phyloP scores from a whole-genome alignment of 2,329 filamentous ascomycete species.

The Monilinia polystroma region DNA sequence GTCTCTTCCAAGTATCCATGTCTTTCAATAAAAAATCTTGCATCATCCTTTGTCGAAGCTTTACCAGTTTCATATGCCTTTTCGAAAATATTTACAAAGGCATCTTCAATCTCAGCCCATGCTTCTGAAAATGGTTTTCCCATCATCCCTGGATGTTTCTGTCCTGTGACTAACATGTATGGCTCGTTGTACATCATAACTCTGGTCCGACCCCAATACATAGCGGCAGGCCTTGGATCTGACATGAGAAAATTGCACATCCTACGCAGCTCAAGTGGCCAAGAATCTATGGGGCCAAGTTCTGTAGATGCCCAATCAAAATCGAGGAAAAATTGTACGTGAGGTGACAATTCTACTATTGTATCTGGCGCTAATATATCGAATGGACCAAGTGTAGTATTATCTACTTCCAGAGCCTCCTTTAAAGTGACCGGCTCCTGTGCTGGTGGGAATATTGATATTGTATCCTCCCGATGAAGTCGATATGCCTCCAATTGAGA shows the following conservation, averaged over 20 bases:
- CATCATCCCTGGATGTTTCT: constrained; percentile 76
- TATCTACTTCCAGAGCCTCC: background rate
- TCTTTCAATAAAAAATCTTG: constrained; percentile 39
- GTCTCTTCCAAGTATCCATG: constrained; percentile 43
- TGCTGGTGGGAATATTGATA: constrained; percentile 12
- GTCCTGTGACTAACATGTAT: constrained; percentile 67
- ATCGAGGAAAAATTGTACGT: constrained; percentile 37
- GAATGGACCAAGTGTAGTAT: constrained; percentile 24
- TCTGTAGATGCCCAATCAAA: constrained; percentile 47
- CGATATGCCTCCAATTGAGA: constrained; percentile 15
- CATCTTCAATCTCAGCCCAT: constrained; percentile 43
- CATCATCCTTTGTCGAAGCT: constrained; percentile 34
- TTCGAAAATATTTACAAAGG: constrained; percentile 38
- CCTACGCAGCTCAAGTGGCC: constrained; percentile 68
- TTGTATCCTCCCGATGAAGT: constrained; percentile 16
- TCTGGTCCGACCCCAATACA: constrained; percentile 75
- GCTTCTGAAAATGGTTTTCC: constrained; percentile 43
- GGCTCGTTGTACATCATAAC: constrained; percentile 72
- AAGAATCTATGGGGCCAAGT: constrained; percentile 43
- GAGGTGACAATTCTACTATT: constrained; percentile 27
- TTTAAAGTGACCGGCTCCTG: constrained; percentile 9
- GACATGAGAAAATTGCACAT: constrained; percentile 84
- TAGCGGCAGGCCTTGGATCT: constrained; percentile 70
- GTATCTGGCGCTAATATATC: constrained; percentile 33
- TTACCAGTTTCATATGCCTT: constrained; percentile 36